Evolutionary conservation across 345 rosid genomes (phyloP), one percentile per base, ranked within the genome.

Genomic region (Syzygium oleosum): DNA sequence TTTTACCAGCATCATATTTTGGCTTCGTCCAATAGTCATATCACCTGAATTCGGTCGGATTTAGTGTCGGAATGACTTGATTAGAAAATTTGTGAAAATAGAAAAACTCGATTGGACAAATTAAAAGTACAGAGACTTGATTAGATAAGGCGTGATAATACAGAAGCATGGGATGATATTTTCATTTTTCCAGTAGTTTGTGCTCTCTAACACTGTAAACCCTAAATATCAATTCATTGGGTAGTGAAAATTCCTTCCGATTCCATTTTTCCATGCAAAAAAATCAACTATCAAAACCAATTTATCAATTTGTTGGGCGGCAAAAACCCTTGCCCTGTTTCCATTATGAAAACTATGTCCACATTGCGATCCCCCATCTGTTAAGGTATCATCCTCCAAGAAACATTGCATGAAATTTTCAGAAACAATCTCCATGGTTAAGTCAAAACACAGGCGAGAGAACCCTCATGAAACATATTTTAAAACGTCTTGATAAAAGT

Each of bases 71-170:
- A 58, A 61, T 13, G 17, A 61, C 34, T n/a, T 2, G 0, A 3
- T n/a, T 4, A n/a, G 17, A 61, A 61, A n/a, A 12, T 27, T 61
- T n/a, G 3, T 61, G 34, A 61, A 61, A n/a, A 61, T 5, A 61
- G 6, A 61, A 27, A 59, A 2, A 61, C 7, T 12, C 27, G 17
- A 61, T 61, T 61, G 1, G 9, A n/a, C 17, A n/a, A 61, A 61
- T 61, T 61, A 5, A 1, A 61, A 61, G 19, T 61, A n/a, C 2
- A 14, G 27, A 34, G 19, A 61, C 38, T n/a, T 61, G 73, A 61
- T 61, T n/a, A 61, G 34, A 61, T n/a, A 61, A 61, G 6, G 0
- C 1, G 17, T 3, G 38, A 61, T 2, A 4, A 6, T n/a, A 13
- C 17, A 59, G 19, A 61, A 14, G 38, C 19, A 61, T 61, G 34